Base-by-base conservation (phyloP, 2,329 filamentous ascomycete species). In the Aspergillus awamori region DNA sequence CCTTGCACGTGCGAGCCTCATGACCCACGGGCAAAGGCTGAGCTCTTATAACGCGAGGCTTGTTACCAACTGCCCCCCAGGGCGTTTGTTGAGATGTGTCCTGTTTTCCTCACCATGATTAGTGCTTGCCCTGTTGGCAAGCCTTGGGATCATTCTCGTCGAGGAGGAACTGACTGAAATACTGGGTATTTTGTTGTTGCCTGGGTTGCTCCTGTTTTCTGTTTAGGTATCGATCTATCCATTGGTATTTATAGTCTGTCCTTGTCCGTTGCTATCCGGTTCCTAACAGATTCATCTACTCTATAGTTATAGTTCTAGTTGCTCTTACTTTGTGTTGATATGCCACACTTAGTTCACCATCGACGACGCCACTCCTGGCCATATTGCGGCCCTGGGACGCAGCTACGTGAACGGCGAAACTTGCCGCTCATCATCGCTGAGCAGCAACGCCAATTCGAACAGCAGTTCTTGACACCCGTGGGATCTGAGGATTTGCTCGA, bases 301-400 rank as follows among this genome's bases (percentile, higher is more conserved):
- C 2, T 10, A 30, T 24, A 17, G 15, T 5, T 33, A 51, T 13
- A 33, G n/a, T 5, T 51, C 33, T 13, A 33, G n/a, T 5, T 17
- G 10, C 15, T 51, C 4, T 36, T 36, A 36, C 11, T 4, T 8
- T 10, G n/a, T 22, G 20, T 62, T 53, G 58, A 60, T 41, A 75
- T 75, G 72, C 65, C 73, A 38, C 65, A 65, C 56, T 51, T 67
- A 36, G 65, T 62, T 33, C 69, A 73, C 59, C 73, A 75, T 54
- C 63, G 67, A 66, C 66, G 75, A 63, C 70, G 75, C 58, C 71
- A 77, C 51, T 75, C 75, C 24, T 77, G 75, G 75, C 75, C 75
- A 7, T 73, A 73, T 62, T 73, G 71, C 58, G 70, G 70, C 58
- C 65, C 70, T 15, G 64, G 65, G 15, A 43, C 63, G 11, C 67